Evolutionary conservation across 1,284 basidiomycete species (phyloP), one percentile per base, ranked within the genome.

Genomic region (Schizophyllum amplum): DNA sequence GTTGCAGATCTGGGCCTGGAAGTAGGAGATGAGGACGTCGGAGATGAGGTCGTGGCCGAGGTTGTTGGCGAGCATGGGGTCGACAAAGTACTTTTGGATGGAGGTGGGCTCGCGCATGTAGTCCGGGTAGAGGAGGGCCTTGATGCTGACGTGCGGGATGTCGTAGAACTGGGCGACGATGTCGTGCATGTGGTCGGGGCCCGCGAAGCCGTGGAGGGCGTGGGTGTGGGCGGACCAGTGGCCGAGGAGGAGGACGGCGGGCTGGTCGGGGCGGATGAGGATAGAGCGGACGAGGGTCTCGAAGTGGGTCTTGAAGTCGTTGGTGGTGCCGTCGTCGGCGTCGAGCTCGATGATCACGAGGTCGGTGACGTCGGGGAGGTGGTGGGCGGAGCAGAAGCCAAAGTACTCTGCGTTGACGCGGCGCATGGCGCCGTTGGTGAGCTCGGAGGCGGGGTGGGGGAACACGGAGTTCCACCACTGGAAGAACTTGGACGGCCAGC

Each of bases 131-230:
- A 95, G 71, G 42, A 90, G 70, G 9, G 92, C 82, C 72, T 95
- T 95, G 59, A 84, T 81, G 69, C 86, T 92, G 65, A 98, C 76
- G 69, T 97, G 91, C 0, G 94, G 93, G 25, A 97, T 82, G 67
- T 98, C 94, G 74, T 98, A 98, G 73, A 94, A 97, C 68, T 95
- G 92, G 0, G 94, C 91, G 3, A 97, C 92, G 55, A 89, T 75
- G 62, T 80, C 86, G 70, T 98, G 94, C 76, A 84, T 84, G 63
- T 92, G 83, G 66, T 96, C 94, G 1, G 92, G 89, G 1, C 94
- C 93, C 4, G 83, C 83, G 67, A 90, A 95, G 1, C 93, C 93
- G 65, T 91, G 77, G 47, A 82, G 75, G 54, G 81, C 76, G 66
- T 94, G 89, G 1, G 87, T 68, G 66, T 98, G 92, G 0, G 93